These are phyloP conservation scores for Botrytis galanthina DNA, from an alignment of 2,329 filamentous ascomycete genomes.

Conservation along the genomic window DNA sequence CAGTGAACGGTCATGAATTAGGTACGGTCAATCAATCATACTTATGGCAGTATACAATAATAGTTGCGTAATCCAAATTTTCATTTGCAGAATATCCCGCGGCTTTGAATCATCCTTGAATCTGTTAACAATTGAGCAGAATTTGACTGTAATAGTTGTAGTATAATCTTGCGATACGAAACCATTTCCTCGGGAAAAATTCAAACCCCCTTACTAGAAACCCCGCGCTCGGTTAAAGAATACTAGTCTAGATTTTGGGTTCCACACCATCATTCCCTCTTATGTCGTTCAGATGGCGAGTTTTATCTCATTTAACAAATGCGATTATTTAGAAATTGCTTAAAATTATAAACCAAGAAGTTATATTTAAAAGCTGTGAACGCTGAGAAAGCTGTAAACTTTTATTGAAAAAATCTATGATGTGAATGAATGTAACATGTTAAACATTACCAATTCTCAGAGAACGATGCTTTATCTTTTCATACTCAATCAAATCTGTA, in stretches of 20 bases:
- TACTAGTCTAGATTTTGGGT: background rate
- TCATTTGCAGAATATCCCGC: background rate
- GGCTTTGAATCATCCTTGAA: no score
- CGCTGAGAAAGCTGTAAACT: background rate
- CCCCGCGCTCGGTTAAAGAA: background rate
- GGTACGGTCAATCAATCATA: background rate
- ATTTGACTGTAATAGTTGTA: background rate
- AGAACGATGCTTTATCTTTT: background rate
- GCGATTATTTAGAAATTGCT: accelerated
- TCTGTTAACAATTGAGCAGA: accelerated
- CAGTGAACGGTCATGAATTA: background rate
- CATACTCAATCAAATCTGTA: background rate
- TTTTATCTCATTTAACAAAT: background rate
- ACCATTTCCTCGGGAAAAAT: background rate
- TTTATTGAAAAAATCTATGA: background rate
- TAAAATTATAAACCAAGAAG: accelerated
- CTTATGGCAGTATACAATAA: background rate
- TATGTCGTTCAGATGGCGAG: background rate
- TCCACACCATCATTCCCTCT: background rate
- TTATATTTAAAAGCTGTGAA: background rate
- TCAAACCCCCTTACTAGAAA: background rate
- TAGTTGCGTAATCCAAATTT: background rate
- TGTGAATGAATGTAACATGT: no score
- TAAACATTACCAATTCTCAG: background rate
- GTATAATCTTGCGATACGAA: background rate